phyloP scores from a whole-genome alignment of 208 protist species.

The Histomonas meleagridis region DNA sequence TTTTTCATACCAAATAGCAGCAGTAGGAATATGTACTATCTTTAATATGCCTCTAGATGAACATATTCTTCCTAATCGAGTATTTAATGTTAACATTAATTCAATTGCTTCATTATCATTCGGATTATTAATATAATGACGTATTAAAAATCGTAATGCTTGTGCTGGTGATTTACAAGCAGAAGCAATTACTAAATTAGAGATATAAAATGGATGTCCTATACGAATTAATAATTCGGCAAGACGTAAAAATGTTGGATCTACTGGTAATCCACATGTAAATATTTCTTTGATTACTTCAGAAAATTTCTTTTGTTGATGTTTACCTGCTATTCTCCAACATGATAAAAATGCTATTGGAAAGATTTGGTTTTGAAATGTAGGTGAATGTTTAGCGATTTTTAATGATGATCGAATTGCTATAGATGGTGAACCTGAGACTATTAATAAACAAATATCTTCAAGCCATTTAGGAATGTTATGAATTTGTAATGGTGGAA shows the following conservation, averaged over 20 bases:
- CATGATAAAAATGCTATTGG: not conserved
- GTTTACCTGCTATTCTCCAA: not conserved
- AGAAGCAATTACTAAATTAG: not conserved
- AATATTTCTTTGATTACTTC: not conserved
- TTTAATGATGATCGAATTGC: not conserved
- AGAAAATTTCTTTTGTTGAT: not conserved
- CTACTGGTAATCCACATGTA: not conserved
- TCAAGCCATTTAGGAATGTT: conserved; percentile 15
- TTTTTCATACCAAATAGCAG: not conserved
- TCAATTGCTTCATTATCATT: not conserved
- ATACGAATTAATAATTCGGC: not conserved
- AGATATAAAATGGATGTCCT: not conserved
- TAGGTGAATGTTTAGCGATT: not conserved
- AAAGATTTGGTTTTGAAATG: not conserved
- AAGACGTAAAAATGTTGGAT: not conserved
- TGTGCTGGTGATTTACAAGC: not conserved
- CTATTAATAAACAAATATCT: not conserved
- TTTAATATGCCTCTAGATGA: not conserved
- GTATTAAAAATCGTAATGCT: not conserved
- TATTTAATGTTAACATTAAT: not conserved
- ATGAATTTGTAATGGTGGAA: not conserved
- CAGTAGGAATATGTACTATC: not conserved
- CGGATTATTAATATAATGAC: not conserved
- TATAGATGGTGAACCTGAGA: not conserved
- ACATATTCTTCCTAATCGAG: not conserved